Percentiles rank a stretch among this genome's conserved stretches.
These are phyloP conservation scores for Pyracantha coccinea DNA, from an alignment of 331 rosid genomes.

Conservation along the genomic window DNA sequence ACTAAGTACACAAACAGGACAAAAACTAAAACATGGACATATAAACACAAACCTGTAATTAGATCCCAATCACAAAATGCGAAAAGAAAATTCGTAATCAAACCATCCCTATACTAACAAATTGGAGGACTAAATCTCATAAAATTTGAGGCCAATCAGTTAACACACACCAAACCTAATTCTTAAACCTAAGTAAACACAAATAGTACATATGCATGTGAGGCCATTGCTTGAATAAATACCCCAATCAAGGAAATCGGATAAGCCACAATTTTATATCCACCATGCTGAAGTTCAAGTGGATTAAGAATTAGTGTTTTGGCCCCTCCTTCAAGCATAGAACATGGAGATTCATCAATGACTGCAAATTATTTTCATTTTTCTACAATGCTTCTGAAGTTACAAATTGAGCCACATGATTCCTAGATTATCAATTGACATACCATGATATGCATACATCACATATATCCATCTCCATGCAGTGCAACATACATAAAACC, in stretches of 20 bases:
- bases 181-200: too few species aligned
- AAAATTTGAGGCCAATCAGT: too few species aligned
- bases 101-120: too few species aligned
- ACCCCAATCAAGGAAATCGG: conserved; percentile 91
- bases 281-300: conserved; percentile 70
- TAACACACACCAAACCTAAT: too few species aligned
- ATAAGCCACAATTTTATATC: conserved; percentile 74
- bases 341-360: conserved; percentile 10
- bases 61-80: too few species aligned
- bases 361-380: neutral
- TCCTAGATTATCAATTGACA: neutral
- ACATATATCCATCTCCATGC: neutral
- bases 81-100: too few species aligned
- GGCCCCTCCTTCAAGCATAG: conserved; percentile 98
- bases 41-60: too few species aligned
- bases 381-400: neutral
- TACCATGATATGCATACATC: neutral
- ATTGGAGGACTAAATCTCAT: too few species aligned
- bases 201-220: too few species aligned
- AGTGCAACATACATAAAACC: neutral
- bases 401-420: neutral
- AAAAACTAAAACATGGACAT: too few species aligned
- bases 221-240: conserved; percentile 84
- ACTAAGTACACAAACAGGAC: too few species aligned
- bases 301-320: conserved; percentile 78